phyloP scores from a whole-genome alignment of 345 rosid species.

The Brassica nigra region DNA sequence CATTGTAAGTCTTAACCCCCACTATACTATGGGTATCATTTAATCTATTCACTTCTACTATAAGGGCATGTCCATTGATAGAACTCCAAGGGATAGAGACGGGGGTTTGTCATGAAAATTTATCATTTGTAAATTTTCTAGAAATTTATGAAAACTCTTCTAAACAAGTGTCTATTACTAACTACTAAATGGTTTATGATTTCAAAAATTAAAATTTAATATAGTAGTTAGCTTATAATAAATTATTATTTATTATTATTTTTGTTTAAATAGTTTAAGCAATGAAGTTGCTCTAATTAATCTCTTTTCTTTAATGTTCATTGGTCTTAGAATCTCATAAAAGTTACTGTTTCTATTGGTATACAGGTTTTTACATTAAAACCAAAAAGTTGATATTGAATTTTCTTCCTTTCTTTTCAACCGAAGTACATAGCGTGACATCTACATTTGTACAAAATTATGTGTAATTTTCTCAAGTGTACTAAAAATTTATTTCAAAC shows the following conservation, averaged over 20 bases:
- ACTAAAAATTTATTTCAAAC: background rate
- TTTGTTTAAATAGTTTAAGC: background rate
- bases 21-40: background rate
- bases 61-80: background rate
- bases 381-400: background rate
- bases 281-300: background rate
- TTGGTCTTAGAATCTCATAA: background rate
- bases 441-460: background rate
- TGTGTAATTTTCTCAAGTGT: background rate
- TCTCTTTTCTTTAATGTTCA: background rate
- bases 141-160: background rate
- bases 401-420: background rate
- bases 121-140: background rate
- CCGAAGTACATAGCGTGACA: background rate
- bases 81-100: background rate
- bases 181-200: background rate
- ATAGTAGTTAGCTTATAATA: background rate
- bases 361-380: background rate
- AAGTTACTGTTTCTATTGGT: background rate
- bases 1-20: constrained; percentile 13
- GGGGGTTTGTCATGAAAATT: background rate
- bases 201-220: background rate
- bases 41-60: background rate
- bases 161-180: background rate
- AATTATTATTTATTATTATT: background rate